These are phyloP conservation scores for Astrothelium macrocarpum DNA, from an alignment of 495 filamentous ascomycete species.

Conservation along the genomic window DNA sequence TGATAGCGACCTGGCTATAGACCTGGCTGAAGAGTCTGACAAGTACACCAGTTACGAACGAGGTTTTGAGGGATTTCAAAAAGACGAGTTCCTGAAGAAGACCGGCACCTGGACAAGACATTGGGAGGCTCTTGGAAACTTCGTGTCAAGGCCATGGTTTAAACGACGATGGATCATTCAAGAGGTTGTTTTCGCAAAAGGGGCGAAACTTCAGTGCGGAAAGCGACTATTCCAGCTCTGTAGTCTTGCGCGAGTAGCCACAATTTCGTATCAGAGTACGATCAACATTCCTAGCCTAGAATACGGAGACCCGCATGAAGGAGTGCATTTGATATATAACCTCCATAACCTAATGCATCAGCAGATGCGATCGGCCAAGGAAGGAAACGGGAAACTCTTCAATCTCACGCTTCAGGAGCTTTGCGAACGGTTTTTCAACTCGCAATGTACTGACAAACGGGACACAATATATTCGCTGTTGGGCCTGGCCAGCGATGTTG, in stretches of 20 bases:
- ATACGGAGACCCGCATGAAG: not conserved
- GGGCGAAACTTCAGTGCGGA: not conserved
- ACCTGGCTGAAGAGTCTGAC: not conserved
- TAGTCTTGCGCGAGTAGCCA: not conserved
- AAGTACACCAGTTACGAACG: not conserved
- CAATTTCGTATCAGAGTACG: not conserved
- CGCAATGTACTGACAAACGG: not conserved
- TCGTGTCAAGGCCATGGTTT: not conserved
- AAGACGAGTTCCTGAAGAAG: not conserved
- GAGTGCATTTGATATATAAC: not conserved
- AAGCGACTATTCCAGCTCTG: not conserved
- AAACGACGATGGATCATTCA: not conserved
- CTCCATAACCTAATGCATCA: not conserved
- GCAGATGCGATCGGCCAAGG: not conserved
- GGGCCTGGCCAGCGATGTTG: not conserved
- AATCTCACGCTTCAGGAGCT: not conserved
- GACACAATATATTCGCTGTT: not conserved
- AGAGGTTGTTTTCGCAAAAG: not conserved
- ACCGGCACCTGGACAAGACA: not conserved
- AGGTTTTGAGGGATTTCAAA: not conserved
- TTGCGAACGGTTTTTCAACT: not conserved
- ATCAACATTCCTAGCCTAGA: not conserved
- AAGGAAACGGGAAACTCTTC: not conserved
- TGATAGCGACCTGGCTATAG: not conserved
- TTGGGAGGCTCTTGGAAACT: not conserved